These are phyloP conservation scores for Wickerhamomyces sp. DNA, from an alignment of 1,139 yeast genomes.

Conservation along the genomic window DNA sequence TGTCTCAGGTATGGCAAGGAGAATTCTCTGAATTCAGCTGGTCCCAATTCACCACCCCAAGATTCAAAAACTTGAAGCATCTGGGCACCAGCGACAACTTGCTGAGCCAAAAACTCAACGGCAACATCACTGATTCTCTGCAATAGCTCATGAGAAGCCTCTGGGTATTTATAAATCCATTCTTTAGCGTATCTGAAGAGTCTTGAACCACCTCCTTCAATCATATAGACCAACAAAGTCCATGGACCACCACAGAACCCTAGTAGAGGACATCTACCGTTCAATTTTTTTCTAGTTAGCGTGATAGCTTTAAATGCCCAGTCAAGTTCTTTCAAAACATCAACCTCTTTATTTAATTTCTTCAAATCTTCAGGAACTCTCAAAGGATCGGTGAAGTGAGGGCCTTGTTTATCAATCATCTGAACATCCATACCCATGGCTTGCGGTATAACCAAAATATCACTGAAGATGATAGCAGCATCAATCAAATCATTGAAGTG, in stretches of 20 bases:
- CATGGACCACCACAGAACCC: constrained; percentile 99
- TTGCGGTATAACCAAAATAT: constrained; percentile 93
- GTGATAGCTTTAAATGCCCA: constrained; percentile 96
- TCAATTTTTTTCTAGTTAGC: constrained; percentile 72
- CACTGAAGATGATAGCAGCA: constrained; percentile 95
- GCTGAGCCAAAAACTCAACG: constrained; percentile 87
- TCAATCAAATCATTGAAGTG: constrained; percentile 87
- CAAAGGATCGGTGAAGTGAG: constrained; percentile 85
- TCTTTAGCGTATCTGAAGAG: constrained; percentile 87
- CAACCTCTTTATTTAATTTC: constrained; percentile 54
- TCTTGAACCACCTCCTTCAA: constrained; percentile 95
- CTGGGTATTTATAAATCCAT: constrained; percentile 82
- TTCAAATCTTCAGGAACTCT: constrained; percentile 66
- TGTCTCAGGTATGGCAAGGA: constrained; percentile 83
- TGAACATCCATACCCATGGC: constrained; percentile 96
- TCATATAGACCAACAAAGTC: constrained; percentile 95
- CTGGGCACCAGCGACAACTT: constrained; percentile 97
- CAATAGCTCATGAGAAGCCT: constrained; percentile 64
- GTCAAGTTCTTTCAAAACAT: constrained; percentile 69
- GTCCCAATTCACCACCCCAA: constrained; percentile 97
- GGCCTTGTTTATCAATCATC: constrained; percentile 95
- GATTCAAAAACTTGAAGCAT: constrained; percentile 95
- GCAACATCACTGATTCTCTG: constrained; percentile 85
- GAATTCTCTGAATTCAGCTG: constrained; percentile 80
- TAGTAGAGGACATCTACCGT: constrained; percentile 88